Evolutionary conservation across 78 protist species (phyloP).

Genomic region (Polysphondylium violaceum): DNA sequence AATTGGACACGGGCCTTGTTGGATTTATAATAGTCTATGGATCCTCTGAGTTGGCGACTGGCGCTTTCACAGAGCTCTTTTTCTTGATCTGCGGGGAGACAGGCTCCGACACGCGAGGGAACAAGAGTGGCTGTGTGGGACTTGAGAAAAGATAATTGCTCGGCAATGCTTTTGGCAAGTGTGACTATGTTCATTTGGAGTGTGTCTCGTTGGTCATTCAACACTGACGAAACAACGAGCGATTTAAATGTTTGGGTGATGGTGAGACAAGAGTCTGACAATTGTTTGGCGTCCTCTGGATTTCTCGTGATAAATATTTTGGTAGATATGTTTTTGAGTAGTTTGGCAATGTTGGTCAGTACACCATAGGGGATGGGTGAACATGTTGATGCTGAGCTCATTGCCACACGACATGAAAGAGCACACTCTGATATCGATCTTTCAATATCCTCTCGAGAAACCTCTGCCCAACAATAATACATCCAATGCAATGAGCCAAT

Average conservation of each 20-base stretch:
- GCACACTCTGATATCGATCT: conserved; percentile 65
- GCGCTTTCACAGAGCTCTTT: conserved; percentile 33
- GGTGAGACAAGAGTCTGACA: conserved; percentile 13
- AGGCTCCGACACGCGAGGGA: conserved; percentile 10
- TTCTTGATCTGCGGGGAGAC: conserved; percentile 2
- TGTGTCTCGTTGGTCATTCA: not conserved
- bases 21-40: conserved; percentile 29
- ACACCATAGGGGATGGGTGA: conserved; percentile 32
- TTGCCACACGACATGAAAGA: conserved; percentile 25
- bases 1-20: not conserved
- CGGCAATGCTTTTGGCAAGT: conserved; percentile 41
- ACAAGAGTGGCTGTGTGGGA: not conserved
- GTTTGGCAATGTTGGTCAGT: conserved; percentile 26
- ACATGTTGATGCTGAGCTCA: conserved; percentile 29
- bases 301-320: conserved; percentile 20
- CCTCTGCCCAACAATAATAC: conserved; percentile 57
- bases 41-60: conserved; percentile 19
- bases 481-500: conserved; percentile 56
- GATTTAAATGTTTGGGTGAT: conserved; percentile 59
- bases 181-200: conserved; percentile 44
- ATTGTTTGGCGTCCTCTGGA: conserved; percentile 2
- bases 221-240: conserved; percentile 17
- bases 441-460: conserved; percentile 27
- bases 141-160: conserved; percentile 35
- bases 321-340: not conserved